Conservation (phyloP, 176 grass and related monocot species). For the Elaeis guineensis region DNA sequence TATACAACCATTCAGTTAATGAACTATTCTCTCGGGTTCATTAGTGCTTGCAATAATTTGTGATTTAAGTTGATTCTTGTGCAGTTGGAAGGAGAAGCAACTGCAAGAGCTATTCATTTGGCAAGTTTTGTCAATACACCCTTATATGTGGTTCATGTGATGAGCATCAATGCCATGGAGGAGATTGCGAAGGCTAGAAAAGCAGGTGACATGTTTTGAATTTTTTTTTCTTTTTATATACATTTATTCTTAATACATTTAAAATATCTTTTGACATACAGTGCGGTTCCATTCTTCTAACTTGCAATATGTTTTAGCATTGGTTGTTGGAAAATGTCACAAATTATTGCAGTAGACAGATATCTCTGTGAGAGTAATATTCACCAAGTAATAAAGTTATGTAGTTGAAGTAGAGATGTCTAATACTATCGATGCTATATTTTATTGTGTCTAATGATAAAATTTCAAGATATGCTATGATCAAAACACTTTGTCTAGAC, state of each 20-base stretch:
- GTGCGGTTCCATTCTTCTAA: background rate
- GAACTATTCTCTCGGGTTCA: no score
- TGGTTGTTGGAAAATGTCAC: no score
- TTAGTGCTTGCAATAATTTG: background rate
- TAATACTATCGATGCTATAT: no score
- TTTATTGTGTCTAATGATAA: no score
- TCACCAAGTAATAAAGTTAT: no score
- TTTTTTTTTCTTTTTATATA: background rate
- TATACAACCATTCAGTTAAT: no score
- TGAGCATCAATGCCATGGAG: slow-evolving; percentile 95
- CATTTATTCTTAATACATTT: background rate
- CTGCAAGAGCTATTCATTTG: slow-evolving; percentile 71
- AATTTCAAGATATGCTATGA: no score
- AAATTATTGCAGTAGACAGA: no score
- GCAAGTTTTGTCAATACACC: slow-evolving; percentile 86
- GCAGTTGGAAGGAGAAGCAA: slow-evolving; percentile 95
- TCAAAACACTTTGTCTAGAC: no score
- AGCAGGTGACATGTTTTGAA: slow-evolving; percentile 36
- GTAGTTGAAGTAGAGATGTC: no score
- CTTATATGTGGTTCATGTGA: slow-evolving; percentile 90
- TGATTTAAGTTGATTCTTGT: slow-evolving; percentile 3
- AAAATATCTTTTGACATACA: background rate
- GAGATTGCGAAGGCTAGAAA: slow-evolving; percentile 92
- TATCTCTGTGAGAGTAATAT: no score
- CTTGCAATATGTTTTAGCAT: no score